Percentiles rank a stretch among this genome's conserved stretches.
phyloP scores from a whole-genome alignment of 2,329 filamentous ascomycete species.

The Colletotrichum sp. region DNA sequence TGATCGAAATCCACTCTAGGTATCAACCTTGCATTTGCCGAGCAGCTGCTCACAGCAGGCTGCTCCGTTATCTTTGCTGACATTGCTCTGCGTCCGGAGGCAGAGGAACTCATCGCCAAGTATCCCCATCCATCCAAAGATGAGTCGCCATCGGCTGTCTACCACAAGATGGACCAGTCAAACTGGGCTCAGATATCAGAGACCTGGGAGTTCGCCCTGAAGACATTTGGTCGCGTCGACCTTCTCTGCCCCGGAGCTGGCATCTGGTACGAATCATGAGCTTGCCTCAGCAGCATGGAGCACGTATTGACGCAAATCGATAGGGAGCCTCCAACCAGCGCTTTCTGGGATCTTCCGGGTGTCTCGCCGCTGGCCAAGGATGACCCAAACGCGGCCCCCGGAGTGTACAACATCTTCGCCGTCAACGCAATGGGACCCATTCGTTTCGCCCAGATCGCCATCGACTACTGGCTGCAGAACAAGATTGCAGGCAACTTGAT shows the following conservation, averaged over 20 bases:
- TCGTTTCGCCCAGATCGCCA: slow-evolving; percentile 28
- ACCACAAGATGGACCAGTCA: slow-evolving; percentile 30
- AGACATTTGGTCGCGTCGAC: slow-evolving; percentile 19
- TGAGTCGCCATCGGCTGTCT: slow-evolving; percentile 30
- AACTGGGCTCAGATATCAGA: slow-evolving; percentile 27
- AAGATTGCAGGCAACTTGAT: slow-evolving; percentile 40
- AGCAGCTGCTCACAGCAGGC: slow-evolving; percentile 26
- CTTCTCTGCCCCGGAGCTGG: slow-evolving; percentile 24
- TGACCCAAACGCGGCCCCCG: slow-evolving; percentile 15
- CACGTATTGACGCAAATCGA: neutral
- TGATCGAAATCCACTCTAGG: slow-evolving; percentile 14
- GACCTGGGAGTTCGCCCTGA: slow-evolving; percentile 23
- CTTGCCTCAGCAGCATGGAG: neutral
- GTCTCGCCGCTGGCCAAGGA: slow-evolving; percentile 25
- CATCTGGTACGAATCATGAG: slow-evolving; percentile 14
- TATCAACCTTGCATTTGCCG: slow-evolving; percentile 26
- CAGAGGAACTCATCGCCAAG: slow-evolving; percentile 21
- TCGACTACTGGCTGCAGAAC: slow-evolving; percentile 33
- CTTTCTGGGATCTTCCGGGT: slow-evolving; percentile 31
- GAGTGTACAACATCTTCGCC: slow-evolving; percentile 28
- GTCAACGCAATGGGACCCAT: slow-evolving; percentile 32
- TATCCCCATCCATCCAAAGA: slow-evolving; percentile 8
- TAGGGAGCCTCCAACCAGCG: slow-evolving; percentile 26
- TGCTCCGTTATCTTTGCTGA: slow-evolving; percentile 32
- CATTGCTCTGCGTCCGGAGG: slow-evolving; percentile 26